Percentiles rank a stretch among this genome's conserved stretches.
Conservation (phyloP, 2,329 filamentous ascomycete genomes). For the Mycocentrospora acerina region DNA sequence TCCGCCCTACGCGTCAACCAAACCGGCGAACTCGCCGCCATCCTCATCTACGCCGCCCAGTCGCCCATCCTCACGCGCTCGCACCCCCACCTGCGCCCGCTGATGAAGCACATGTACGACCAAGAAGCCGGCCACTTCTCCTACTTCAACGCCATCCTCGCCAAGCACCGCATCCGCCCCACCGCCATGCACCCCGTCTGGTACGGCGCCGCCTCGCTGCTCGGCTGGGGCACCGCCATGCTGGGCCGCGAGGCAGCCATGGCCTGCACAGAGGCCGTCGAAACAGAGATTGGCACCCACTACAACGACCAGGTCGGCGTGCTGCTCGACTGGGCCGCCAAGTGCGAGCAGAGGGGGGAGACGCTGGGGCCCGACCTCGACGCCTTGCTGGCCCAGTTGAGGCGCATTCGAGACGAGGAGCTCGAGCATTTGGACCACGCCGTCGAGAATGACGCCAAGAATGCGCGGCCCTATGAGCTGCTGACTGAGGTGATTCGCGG, state of each 20-base stretch:
- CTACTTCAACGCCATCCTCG: slow-evolving; percentile 81
- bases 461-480: slow-evolving; percentile 85
- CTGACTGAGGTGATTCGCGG: slow-evolving; percentile 83
- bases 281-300: slow-evolving; percentile 95
- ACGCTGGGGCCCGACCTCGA: slow-evolving; percentile 77
- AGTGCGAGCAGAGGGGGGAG: slow-evolving; percentile 76
- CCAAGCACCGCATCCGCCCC: slow-evolving; percentile 85
- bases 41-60: slow-evolving; percentile 89
- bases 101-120: slow-evolving; percentile 98
- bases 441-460: slow-evolving; percentile 87
- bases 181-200: slow-evolving; percentile 92
- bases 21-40: slow-evolving; percentile 94
- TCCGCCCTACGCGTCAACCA: slow-evolving; percentile 83
- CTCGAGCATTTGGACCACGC: slow-evolving; percentile 95
- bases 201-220: slow-evolving; percentile 73
- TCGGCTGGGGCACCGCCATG: slow-evolving; percentile 88
- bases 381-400: slow-evolving; percentile 70
- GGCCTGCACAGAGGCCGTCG: slow-evolving; percentile 97
- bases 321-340: slow-evolving; percentile 76
- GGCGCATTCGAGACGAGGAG: slow-evolving; percentile 90
- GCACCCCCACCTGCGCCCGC: slow-evolving; percentile 81
- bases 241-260: slow-evolving; percentile 93
- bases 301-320: slow-evolving; percentile 90
- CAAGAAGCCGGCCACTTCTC: slow-evolving; percentile 87
- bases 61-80: slow-evolving; percentile 76